Evolutionary conservation across 176 grass and related monocot genomes (phyloP), one percentile per base, ranked within the genome.

Genomic region (Oryza australiensis): DNA sequence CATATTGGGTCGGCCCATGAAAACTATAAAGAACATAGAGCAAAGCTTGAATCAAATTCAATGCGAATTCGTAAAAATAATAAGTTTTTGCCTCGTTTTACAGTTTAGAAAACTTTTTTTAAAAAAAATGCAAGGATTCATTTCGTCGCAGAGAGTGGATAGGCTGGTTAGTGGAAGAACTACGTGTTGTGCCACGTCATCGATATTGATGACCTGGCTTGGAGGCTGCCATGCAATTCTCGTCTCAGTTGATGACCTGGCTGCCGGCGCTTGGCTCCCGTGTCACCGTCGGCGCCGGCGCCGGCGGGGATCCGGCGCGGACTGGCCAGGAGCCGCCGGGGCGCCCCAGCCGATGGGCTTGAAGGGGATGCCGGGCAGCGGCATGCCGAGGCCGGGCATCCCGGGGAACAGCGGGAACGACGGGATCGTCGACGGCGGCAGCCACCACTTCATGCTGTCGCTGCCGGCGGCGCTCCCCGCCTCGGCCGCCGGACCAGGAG

Each of bases 401-500:
- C 73, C 88, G 74, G 88, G 88, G 79, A 86, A 86, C 74, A 83
- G 23, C 60, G 88, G 88, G 83, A 86, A 90, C 35, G 88, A 86
- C 60, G 88, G 88, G 78, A 90, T 86, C 16, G 88, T 90, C 12
- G 74, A 90, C 28, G 83, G 88, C 2, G 88, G 88, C 83, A 90
- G 74, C 88, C 88, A 90, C 88, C 88, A 86, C 79, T 83, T 90
- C 88, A 86, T 90, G 78, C 83, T 89, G 40, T 13, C 34, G 33
- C 20, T 77, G 66, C 71, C 65, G 2, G 45, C 66, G 11, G 26
- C 35, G 26, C 28, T 5, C 37, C 67, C 35, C 45, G 1, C 35
- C 35, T 37, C 35, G 7, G 35, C 72, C n/a, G 45, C 34, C 0
- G 88, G 66, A 0, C 37, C 78, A 1, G 72, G 45, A 7, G 72